Evolutionary conservation across 140 eudicot species (phyloP).

Genomic region (Erigeron philadelphicus): DNA sequence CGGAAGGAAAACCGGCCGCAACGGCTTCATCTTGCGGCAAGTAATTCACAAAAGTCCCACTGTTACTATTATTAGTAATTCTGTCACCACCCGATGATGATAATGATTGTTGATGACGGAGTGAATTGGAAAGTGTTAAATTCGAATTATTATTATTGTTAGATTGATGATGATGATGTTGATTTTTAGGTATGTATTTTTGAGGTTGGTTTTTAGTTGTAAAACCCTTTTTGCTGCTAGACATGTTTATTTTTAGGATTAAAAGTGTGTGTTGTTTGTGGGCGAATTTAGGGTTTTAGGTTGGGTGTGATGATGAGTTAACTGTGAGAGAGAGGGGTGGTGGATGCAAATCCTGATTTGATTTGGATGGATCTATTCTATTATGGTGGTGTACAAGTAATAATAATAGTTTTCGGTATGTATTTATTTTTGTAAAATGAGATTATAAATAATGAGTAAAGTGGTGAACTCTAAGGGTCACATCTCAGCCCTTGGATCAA

Average conservation of each 20-base stretch:
- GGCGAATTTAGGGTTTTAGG: neutral
- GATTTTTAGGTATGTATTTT: slow-evolving; percentile 21
- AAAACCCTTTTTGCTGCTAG: slow-evolving; percentile 15
- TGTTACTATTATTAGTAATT: neutral
- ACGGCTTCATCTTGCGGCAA: slow-evolving; percentile 98
- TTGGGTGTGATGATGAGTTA: too few species aligned
- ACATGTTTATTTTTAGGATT: slow-evolving; percentile 19
- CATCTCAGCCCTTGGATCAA: too few species aligned
- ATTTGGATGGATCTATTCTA: too few species aligned
- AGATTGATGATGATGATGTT: neutral
- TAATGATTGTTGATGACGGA: slow-evolving; percentile 31
- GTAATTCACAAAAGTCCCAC: slow-evolving; percentile 63
- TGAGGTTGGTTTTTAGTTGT: slow-evolving; percentile 28
- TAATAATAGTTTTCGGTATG: too few species aligned
- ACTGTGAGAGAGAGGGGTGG: too few species aligned
- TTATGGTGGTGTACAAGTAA: too few species aligned
- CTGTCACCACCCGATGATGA: slow-evolving; percentile 18
- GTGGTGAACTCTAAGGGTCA: too few species aligned
- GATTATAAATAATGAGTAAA: too few species aligned
- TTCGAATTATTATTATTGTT: slow-evolving; percentile 9
- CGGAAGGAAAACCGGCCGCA: slow-evolving; percentile 77
- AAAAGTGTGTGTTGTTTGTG: slow-evolving; percentile 5
- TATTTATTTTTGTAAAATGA: too few species aligned
- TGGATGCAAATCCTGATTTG: too few species aligned
- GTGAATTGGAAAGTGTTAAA: slow-evolving; percentile 30